phyloP scores from a whole-genome alignment of 257 asterid genomes.

The Solanum clarkiae region DNA sequence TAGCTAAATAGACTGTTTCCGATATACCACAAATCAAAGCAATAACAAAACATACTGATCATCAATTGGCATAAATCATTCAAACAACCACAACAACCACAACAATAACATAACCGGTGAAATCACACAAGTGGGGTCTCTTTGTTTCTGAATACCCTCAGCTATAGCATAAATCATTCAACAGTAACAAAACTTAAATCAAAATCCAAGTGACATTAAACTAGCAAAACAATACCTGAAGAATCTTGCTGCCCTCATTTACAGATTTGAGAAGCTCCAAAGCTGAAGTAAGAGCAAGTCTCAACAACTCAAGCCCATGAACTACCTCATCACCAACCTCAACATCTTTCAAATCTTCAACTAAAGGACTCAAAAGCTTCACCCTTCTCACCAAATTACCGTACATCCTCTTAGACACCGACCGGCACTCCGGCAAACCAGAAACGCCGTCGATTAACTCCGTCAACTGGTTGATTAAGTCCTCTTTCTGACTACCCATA shows the following conservation, averaged over 20 bases:
- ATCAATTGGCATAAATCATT: not conserved
- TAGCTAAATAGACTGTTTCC: too few relatives aligned
- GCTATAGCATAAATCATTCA: not conserved
- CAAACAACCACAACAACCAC: too few relatives aligned
- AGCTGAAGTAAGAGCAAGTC: conserved; percentile 51
- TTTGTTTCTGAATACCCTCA: too few relatives aligned
- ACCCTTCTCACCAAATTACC: conserved; percentile 70
- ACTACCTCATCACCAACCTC: conserved; percentile 49
- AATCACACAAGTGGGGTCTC: too few relatives aligned
- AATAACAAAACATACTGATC: too few relatives aligned
- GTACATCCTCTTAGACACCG: conserved; percentile 61
- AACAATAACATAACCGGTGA: too few relatives aligned
- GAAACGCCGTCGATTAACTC: conserved; percentile 42
- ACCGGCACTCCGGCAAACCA: conserved; percentile 63
- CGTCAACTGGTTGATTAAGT: conserved; percentile 44
- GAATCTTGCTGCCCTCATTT: conserved; percentile 72
- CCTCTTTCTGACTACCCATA: conserved; percentile 36
- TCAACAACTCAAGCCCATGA: conserved; percentile 46
- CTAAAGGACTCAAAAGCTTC: conserved; percentile 78
- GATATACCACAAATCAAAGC: too few relatives aligned
- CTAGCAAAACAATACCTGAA: conserved; percentile 38
- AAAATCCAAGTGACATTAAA: not conserved
- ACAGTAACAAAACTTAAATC: not conserved
- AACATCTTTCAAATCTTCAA: conserved; percentile 72
- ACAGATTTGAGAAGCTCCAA: conserved; percentile 61